phyloP scores from a whole-genome alignment of 2,329 filamentous ascomycete genomes.

The Ascochyta pisi region DNA sequence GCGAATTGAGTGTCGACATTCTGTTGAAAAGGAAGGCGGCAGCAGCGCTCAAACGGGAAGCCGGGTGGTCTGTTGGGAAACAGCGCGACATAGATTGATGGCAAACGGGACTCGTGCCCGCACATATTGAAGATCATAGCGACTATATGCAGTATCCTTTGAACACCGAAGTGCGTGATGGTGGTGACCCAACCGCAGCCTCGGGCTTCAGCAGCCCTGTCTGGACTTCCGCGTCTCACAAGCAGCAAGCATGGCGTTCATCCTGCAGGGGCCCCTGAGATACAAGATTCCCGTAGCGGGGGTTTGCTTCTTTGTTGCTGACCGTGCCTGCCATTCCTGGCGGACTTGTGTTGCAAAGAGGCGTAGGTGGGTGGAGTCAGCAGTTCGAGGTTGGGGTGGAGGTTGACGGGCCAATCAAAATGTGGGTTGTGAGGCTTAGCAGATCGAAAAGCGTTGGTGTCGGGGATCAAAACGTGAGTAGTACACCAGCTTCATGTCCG shows the following conservation, averaged over 20 bases:
- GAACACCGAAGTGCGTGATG: slow-evolving; percentile 14
- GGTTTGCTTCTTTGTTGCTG: slow-evolving; percentile 17
- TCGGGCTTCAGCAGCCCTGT: slow-evolving; percentile 20
- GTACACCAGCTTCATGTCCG: slow-evolving; percentile 13
- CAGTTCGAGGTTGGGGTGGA: slow-evolving; percentile 3
- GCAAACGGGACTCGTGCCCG: neutral
- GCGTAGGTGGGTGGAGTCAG: slow-evolving; percentile 12
- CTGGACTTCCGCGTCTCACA: slow-evolving; percentile 15
- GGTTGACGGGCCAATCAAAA: slow-evolving; percentile 4
- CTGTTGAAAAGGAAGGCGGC: slow-evolving; percentile 18
- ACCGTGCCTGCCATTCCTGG: slow-evolving; percentile 5
- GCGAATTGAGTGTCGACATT: slow-evolving; percentile 16
- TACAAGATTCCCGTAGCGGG: slow-evolving; percentile 12
- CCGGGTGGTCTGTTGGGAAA: slow-evolving; percentile 9
- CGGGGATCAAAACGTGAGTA: slow-evolving; percentile 11
- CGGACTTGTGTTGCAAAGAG: neutral
- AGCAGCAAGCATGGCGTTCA: slow-evolving; percentile 7
- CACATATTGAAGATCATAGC: slow-evolving; percentile 8
- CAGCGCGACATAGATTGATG: slow-evolving; percentile 12
- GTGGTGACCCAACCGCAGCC: slow-evolving; percentile 17
- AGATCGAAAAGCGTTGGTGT: slow-evolving; percentile 11
- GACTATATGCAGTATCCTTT: slow-evolving; percentile 15
- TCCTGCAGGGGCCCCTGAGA: slow-evolving; percentile 16
- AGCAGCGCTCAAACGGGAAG: slow-evolving; percentile 16
- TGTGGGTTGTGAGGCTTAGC: slow-evolving; percentile 10